Evolutionary conservation across 2,329 filamentous ascomycete genomes (phyloP), one percentile per base, ranked within the genome.

Genomic region (Sporothrix curviconia): DNA sequence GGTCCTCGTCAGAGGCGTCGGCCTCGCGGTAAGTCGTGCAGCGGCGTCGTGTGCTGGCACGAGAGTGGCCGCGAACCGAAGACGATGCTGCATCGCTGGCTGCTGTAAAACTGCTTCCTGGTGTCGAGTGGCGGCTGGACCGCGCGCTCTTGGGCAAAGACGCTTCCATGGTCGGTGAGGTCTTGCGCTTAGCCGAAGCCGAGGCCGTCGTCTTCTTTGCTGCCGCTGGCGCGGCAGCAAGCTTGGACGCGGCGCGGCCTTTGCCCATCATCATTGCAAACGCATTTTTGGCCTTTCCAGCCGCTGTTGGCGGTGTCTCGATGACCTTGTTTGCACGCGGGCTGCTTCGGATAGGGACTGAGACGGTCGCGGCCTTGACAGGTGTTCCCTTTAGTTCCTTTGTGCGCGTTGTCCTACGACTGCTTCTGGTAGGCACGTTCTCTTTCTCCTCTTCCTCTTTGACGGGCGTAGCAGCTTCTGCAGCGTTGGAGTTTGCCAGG

Each of bases 41-140:
- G 37, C 71, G 73, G 17, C 30, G 36, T 7, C 51, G 32, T 19
- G 47, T 24, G 1, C 69, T 74, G 58, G 76, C 81, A 24, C 81
- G 78, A 1, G 77, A 72, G 19, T 83, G 76, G 5, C 73, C 72
- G 1, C 79, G 78, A 1, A 28, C 39, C 3, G 52, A 37, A 8
- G 6, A 11, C 9, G 19, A 5, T 43, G 17, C 40, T 14, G 34
- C 51, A 12, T 54, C 51, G 39, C 50, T 43, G 11, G 24, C 37
- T 17, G 50, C 37, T 7, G n/a, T n/a, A 52, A 36, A 28, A 17
- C 34, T 43, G 32, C 78, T 81, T 0, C 78, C 77, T 1, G 91
- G 91, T 0, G 90, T 95, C 0, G 88, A 90, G 8, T 83, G 80
- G 2, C 86, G 78, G 61, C 86, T 94, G 0, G 87, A 86, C 66